A percentile compares a stretch with the other conserved stretches of the same genome.
These are phyloP conservation scores for Talaromyces sp. DNA, from an alignment of 2,329 filamentous ascomycete species.

Conservation along the genomic window DNA sequence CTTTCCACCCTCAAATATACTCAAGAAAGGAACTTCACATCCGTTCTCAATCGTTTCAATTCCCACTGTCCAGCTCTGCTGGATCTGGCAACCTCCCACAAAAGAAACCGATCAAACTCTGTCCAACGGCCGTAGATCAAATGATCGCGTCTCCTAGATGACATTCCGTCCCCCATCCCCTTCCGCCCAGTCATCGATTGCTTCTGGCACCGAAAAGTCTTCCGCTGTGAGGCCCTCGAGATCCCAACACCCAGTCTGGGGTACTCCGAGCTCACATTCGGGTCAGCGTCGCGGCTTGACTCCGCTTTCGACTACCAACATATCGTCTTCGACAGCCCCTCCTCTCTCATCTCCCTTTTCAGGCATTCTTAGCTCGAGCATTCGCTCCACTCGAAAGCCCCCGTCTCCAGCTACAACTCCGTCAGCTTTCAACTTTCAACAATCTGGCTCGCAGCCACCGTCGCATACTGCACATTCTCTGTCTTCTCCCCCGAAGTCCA, in stretches of 20 bases:
- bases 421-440: constrained; percentile 53
- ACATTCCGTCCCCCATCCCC: constrained; percentile 53
- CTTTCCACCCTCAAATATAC: neutral
- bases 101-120: constrained; percentile 20
- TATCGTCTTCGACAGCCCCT: constrained; percentile 48
- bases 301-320: constrained; percentile 55
- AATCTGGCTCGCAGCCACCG: constrained; percentile 54
- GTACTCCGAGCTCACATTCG: constrained; percentile 53
- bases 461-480: constrained; percentile 51
- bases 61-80: constrained; percentile 13
- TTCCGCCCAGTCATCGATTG: constrained; percentile 52
- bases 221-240: constrained; percentile 43
- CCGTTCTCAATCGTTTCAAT: neutral
- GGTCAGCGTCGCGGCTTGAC: constrained; percentile 56
- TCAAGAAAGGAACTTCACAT: neutral
- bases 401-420: constrained; percentile 55
- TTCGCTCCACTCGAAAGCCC: constrained; percentile 51
- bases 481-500: constrained; percentile 53
- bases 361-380: constrained; percentile 49
- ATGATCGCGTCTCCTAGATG: constrained; percentile 56
- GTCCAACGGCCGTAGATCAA: constrained; percentile 40
- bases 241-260: constrained; percentile 56
- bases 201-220: constrained; percentile 49
- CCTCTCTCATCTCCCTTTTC: constrained; percentile 53
- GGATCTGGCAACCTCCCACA: constrained; percentile 9